These are phyloP conservation scores for Aphanoascus verrucosus DNA, from an alignment of 2,329 filamentous ascomycete species.

Conservation along the genomic window DNA sequence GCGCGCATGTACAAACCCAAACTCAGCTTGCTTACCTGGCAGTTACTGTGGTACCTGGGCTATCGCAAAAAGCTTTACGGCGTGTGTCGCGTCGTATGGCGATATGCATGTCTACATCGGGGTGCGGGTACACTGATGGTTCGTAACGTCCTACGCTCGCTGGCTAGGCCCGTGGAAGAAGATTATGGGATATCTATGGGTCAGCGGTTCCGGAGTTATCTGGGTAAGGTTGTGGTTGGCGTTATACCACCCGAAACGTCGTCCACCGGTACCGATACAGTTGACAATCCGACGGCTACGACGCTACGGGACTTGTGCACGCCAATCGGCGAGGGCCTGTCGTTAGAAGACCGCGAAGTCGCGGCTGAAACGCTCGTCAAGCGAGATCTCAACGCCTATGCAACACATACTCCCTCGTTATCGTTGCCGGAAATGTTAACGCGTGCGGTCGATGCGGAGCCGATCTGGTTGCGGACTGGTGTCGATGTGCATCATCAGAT, in stretches of 20 bases:
- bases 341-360: not conserved
- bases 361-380: not conserved
- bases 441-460: too few relatives aligned
- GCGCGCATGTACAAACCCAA: constrained; percentile 10
- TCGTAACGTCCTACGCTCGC: constrained; percentile 17
- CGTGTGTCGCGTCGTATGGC: constrained; percentile 38
- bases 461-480: too few relatives aligned
- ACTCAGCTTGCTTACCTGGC: constrained; percentile 21
- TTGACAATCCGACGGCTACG: not conserved
- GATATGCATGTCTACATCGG: constrained; percentile 36
- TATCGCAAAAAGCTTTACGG: constrained; percentile 32
- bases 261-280: too few relatives aligned
- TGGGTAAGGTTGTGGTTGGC: constrained; percentile 15
- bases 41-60: constrained; percentile 35
- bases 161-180: not conserved
- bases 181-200: not conserved
- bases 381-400: too few relatives aligned
- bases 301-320: not conserved
- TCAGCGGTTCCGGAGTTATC: not conserved
- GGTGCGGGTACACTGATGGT: constrained; percentile 27
- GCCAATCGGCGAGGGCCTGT: not conserved
- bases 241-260: not conserved
- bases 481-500: too few relatives aligned
- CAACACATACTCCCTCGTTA: too few relatives aligned
- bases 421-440: too few relatives aligned